Evolutionary conservation across 2,329 filamentous ascomycete species (phyloP).

Genomic region (Aspergillus nomiae): DNA sequence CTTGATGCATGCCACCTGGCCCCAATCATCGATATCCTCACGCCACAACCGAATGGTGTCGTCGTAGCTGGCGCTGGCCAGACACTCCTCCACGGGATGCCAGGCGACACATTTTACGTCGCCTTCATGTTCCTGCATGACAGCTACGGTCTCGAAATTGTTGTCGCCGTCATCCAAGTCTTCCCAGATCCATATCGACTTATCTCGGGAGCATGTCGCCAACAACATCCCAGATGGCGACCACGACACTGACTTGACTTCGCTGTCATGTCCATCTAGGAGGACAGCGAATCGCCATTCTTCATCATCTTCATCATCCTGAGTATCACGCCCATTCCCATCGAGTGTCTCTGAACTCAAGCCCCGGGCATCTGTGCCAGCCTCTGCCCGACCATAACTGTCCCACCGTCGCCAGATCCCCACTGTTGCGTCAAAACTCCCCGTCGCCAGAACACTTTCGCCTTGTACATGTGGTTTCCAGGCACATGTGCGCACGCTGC

Average conservation of each 20-base stretch:
- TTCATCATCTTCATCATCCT: conserved; percentile 64
- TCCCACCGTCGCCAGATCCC: conserved; percentile 75
- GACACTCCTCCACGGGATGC: conserved; percentile 78
- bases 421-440: conserved; percentile 90
- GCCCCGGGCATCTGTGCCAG: conserved; percentile 26
- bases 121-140: conserved; percentile 89
- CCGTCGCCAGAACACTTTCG: conserved; percentile 81
- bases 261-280: conserved; percentile 91
- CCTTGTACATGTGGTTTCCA: conserved; percentile 78
- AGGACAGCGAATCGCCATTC: conserved; percentile 94
- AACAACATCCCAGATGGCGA: conserved; percentile 70
- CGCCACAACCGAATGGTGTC: conserved; percentile 86
- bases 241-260: conserved; percentile 80
- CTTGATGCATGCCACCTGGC: conserved; percentile 77
- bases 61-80: conserved; percentile 93
- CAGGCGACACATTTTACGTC: conserved; percentile 94
- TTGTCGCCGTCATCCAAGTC: conserved; percentile 83
- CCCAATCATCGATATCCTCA: conserved; percentile 93
- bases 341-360: conserved; percentile 27
- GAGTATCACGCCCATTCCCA: conserved; percentile 19
- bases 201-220: conserved; percentile 89
- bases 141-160: conserved; percentile 95
- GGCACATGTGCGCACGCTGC: conserved; percentile 79
- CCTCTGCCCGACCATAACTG: conserved; percentile 38
- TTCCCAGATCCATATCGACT: conserved; percentile 98